Conservation (phyloP, 2,329 filamentous ascomycete genomes). For the Ophiostoma quercus region DNA sequence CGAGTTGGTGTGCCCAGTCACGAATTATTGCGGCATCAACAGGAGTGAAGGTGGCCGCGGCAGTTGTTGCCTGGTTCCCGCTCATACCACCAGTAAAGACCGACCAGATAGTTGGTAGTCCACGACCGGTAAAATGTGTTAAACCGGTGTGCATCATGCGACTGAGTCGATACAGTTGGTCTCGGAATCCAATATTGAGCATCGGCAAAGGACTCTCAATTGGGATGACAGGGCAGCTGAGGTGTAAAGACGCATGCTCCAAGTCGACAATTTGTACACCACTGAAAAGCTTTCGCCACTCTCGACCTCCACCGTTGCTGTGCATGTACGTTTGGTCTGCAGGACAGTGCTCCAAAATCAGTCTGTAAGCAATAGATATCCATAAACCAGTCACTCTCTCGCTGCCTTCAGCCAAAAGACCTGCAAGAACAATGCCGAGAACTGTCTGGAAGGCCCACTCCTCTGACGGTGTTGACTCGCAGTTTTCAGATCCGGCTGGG, state of each 20-base stretch:
- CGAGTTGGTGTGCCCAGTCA: slow-evolving; percentile 27
- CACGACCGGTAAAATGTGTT: slow-evolving; percentile 26
- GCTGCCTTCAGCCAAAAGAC: slow-evolving; percentile 25
- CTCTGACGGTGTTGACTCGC: slow-evolving; percentile 15
- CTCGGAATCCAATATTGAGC: slow-evolving; percentile 20
- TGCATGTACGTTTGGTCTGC: slow-evolving; percentile 8
- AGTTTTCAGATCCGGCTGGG: neutral
- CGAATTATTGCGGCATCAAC: slow-evolving; percentile 26
- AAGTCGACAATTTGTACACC: slow-evolving; percentile 27
- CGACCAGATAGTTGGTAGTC: slow-evolving; percentile 27
- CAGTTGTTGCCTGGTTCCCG: neutral
- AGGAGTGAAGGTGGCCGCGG: slow-evolving; percentile 17
- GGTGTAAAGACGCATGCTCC: slow-evolving; percentile 27
- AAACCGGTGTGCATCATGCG: slow-evolving; percentile 27
- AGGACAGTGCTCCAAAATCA: slow-evolving; percentile 26
- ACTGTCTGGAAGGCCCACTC: slow-evolving; percentile 28
- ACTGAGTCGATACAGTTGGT: slow-evolving; percentile 26
- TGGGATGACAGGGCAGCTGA: slow-evolving; percentile 24
- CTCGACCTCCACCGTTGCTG: slow-evolving; percentile 8
- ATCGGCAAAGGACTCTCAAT: slow-evolving; percentile 24
- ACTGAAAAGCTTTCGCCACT: slow-evolving; percentile 26
- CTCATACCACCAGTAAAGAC: slow-evolving; percentile 15
- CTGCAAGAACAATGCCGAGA: slow-evolving; percentile 25
- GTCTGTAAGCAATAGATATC: slow-evolving; percentile 27
- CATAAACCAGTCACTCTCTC: slow-evolving; percentile 23